These are phyloP conservation scores for Aureobasidium lini DNA, from an alignment of 2,329 filamentous ascomycete genomes.

Conservation along the genomic window DNA sequence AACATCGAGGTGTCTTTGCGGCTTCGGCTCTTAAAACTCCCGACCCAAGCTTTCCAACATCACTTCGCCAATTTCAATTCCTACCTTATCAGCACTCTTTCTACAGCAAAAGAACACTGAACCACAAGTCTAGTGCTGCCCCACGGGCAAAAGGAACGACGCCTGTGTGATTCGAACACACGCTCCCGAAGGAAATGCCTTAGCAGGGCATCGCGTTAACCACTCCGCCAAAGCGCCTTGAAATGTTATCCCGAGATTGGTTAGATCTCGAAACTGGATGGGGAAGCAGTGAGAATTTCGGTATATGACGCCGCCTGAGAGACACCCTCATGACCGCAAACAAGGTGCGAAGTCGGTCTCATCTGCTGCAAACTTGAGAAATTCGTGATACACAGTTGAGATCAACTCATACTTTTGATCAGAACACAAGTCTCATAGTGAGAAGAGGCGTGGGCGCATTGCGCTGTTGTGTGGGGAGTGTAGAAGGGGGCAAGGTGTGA, in stretches of 20 bases:
- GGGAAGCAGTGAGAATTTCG: no score
- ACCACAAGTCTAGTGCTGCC: no score
- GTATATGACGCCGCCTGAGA: not conserved
- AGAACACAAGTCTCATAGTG: no score
- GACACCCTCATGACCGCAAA: not conserved
- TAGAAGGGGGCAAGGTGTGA: no score
- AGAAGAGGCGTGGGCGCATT: no score
- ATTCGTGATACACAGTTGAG: no score
- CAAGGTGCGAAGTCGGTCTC: not conserved
- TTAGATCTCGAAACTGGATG: not conserved
- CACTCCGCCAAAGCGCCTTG: slow-evolving; percentile 15
- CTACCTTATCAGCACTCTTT: not conserved
- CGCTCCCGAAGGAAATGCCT: slow-evolving; percentile 35
- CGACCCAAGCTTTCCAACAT: not conserved
- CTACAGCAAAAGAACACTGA: not conserved
- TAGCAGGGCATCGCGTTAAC: slow-evolving; percentile 16
- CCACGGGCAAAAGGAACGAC: slow-evolving; percentile 11
- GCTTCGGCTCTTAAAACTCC: no score
- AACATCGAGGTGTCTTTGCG: no score
- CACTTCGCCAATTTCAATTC: not conserved
- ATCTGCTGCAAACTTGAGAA: slow-evolving; percentile 19
- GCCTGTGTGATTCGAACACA: slow-evolving; percentile 38
- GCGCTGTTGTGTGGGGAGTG: no score
- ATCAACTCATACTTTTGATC: no score
- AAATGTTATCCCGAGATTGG: not conserved